These are phyloP conservation scores for Curvularia sp. DNA, from an alignment of 2,329 filamentous ascomycete genomes.

Conservation along the genomic window DNA sequence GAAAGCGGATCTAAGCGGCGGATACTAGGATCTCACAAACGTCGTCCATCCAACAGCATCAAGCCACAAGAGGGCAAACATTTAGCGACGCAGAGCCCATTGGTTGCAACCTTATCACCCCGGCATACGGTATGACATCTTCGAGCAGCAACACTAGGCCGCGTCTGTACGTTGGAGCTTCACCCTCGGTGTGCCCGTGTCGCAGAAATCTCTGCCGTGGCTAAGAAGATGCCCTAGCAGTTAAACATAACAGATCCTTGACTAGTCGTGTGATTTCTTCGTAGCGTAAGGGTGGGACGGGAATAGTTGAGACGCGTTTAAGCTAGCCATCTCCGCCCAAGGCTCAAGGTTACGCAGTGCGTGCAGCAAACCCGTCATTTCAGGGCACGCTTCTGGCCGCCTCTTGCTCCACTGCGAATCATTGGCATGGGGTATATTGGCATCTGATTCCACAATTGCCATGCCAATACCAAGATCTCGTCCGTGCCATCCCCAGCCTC, in stretches of 20 bases:
- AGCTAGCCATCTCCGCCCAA: slow-evolving; percentile 7
- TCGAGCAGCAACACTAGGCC: slow-evolving; percentile 4
- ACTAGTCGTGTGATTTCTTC: not conserved
- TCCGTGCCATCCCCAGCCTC: not conserved
- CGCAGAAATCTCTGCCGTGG: slow-evolving; percentile 3
- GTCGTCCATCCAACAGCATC: slow-evolving; percentile 14
- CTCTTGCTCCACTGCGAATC: slow-evolving; percentile 1
- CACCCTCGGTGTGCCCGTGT: slow-evolving; percentile 14
- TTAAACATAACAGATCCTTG: not conserved
- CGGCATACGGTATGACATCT: slow-evolving; percentile 11
- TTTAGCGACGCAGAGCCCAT: slow-evolving; percentile 7
- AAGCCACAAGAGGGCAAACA: slow-evolving; percentile 17
- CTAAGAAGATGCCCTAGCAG: slow-evolving; percentile 15
- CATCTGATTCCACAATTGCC: slow-evolving; percentile 5
- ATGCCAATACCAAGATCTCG: slow-evolving; percentile 8
- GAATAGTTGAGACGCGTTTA: slow-evolving; percentile 7
- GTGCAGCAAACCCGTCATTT: slow-evolving; percentile 8
- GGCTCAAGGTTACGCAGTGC: slow-evolving; percentile 14
- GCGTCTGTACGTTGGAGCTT: slow-evolving; percentile 4
- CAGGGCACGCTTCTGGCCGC: slow-evolving; percentile 13
- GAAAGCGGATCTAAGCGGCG: slow-evolving; percentile 29
- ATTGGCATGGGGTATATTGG: slow-evolving; percentile 1
- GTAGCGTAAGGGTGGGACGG: not conserved
- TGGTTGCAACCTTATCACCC: slow-evolving; percentile 11
- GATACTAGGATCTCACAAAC: slow-evolving; percentile 21